These are phyloP conservation scores for Naganishia randhawae DNA, from an alignment of 768 basidiomycete genomes.

Conservation along the genomic window DNA sequence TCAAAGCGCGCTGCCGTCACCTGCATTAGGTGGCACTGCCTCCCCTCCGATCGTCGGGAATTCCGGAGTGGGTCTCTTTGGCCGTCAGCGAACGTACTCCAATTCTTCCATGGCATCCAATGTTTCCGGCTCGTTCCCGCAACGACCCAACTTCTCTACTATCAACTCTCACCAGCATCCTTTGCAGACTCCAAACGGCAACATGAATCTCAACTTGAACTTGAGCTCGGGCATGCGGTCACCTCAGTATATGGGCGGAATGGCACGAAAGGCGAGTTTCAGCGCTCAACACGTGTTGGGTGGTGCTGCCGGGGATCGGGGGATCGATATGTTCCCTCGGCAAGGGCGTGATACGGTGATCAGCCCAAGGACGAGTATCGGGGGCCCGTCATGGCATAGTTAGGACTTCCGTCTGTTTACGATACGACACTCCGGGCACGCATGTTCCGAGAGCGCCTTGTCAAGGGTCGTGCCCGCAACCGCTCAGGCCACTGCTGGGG, in stretches of 20 bases:
- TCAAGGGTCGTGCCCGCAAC: too few species aligned
- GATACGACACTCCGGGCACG: too few species aligned
- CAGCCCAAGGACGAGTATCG: neutral
- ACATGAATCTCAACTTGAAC: constrained; percentile 12
- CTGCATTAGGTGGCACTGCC: neutral
- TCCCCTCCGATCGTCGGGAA: neutral
- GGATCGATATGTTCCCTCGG: too few species aligned
- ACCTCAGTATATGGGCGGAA: constrained; percentile 21
- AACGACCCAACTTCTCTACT: neutral
- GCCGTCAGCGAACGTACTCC: constrained; percentile 18
- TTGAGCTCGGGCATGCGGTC: constrained; percentile 8
- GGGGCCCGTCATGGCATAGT: neutral
- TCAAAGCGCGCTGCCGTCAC: neutral
- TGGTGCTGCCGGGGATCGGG: neutral
- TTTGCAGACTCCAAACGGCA: constrained; percentile 11
- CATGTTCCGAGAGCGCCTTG: too few species aligned
- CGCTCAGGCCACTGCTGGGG: too few species aligned
- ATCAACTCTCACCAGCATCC: neutral
- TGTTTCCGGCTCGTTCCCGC: constrained; percentile 7
- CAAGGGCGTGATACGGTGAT: too few species aligned
- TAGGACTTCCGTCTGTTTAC: too few species aligned
- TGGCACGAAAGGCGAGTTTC: constrained; percentile 10
- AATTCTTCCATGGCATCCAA: constrained; percentile 22
- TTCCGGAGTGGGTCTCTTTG: neutral
- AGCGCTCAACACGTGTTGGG: neutral